phyloP scores from a whole-genome alignment of 441 rosid genomes.

The Populus hybrid region DNA sequence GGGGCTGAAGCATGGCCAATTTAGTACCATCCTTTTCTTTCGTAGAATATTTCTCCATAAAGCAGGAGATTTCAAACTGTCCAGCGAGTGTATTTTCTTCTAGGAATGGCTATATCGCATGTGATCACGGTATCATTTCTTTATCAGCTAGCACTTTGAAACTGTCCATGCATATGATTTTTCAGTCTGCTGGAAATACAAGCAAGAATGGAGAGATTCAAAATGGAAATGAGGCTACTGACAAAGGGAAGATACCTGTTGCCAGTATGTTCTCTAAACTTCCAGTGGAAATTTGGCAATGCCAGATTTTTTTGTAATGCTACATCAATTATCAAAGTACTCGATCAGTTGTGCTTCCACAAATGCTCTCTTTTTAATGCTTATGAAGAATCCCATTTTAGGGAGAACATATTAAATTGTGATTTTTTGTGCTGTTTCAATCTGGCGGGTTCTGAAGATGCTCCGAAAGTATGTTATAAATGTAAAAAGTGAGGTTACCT shows the following conservation, averaged over 20 bases:
- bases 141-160: neutral
- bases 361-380: neutral
- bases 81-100: neutral
- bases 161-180: slow-evolving; percentile 23
- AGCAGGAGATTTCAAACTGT: neutral
- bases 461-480: too few species aligned
- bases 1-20: neutral
- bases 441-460: too few species aligned
- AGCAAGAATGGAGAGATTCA: slow-evolving; percentile 48
- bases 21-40: neutral
- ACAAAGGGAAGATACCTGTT: slow-evolving; percentile 39
- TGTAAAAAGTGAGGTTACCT: too few species aligned
- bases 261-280: slow-evolving; percentile 34
- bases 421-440: neutral
- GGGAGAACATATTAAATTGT: neutral
- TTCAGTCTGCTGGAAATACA: slow-evolving; percentile 82
- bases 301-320: neutral
- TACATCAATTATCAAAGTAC: neutral
- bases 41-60: neutral
- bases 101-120: neutral
- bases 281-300: neutral
- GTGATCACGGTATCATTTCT: neutral
- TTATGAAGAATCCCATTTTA: neutral
- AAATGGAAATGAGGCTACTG: slow-evolving; percentile 29
- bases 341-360: neutral